A percentile compares a stretch with the other conserved stretches of the same genome.
These are phyloP conservation scores for Rubia tinctorum DNA, from an alignment of 305 asterid genomes.

Conservation along the genomic window DNA sequence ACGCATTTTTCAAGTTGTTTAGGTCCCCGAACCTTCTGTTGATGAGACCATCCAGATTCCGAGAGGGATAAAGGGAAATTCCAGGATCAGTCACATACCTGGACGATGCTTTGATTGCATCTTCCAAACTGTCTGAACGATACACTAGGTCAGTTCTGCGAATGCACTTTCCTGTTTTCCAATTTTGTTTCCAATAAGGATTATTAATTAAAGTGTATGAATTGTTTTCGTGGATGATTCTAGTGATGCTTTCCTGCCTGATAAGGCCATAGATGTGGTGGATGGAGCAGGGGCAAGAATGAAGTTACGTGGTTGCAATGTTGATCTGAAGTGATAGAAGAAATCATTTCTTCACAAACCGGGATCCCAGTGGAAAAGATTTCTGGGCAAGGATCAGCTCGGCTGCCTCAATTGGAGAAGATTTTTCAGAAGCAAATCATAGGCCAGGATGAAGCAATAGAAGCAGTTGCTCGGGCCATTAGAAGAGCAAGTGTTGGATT, in stretches of 20 bases:
- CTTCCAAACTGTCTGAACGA: conserved; percentile 28
- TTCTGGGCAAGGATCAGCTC: conserved; percentile 4
- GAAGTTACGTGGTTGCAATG: background rate
- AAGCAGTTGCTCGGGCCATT: conserved; percentile 15
- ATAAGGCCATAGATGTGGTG: conserved; percentile 37
- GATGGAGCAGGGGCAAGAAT: conserved; percentile 37
- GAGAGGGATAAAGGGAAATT: conserved; percentile 21
- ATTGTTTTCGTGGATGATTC: background rate
- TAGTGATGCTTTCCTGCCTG: conserved; percentile 36
- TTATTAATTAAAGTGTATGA: background rate
- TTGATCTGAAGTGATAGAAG: conserved; percentile 7
- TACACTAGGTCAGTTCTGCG: conserved; percentile 21
- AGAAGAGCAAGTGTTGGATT: conserved; percentile 20
- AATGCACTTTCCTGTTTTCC: background rate
- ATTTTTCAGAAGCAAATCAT: conserved; percentile 15
- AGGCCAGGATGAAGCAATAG: conserved; percentile 24
- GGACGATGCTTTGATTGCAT: conserved; percentile 24
- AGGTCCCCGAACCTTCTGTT: conserved; percentile 25
- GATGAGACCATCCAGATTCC: conserved; percentile 29
- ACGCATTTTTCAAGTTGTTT: conserved; percentile 27
- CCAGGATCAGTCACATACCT: conserved; percentile 29
- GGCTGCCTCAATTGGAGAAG: conserved; percentile 16
- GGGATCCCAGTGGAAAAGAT: conserved; percentile 19
- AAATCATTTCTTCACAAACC: conserved; percentile 12
- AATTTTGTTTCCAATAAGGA: background rate